Evolutionary conservation across 768 basidiomycete species (phyloP), one percentile per base, ranked within the genome.

Genomic region (Pleurotus salmoneostramineus): DNA sequence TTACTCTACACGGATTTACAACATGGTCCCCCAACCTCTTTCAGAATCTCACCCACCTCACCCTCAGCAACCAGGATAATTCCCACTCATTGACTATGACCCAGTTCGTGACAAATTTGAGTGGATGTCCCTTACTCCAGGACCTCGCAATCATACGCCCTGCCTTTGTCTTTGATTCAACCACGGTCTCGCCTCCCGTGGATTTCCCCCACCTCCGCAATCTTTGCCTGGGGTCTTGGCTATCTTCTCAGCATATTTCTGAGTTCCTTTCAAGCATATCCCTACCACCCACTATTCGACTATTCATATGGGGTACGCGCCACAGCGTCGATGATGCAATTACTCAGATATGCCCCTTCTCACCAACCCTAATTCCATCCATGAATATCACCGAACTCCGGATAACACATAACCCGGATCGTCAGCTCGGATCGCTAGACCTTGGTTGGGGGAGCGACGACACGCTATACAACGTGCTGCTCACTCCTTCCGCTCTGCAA

Each of bases 381-480:
- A 40, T 55, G 36, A 55, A 55, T 40, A 55, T 55, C 8, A 55
- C 52, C 35, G 37, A 55, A 6, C 52, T 55, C 27, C 52, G 52
- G 5, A 55, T 55, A 21, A 55, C 52, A n/a, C 52, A 55, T 17
- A 55, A 55, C 40, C 21, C 52, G 4, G 52, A 55, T 27, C 52
- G 52, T 8, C 52, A 55, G 10, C 52, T 55, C 5, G 52, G 52
- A 6, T 55, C 52, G 14, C 34, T 55, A 27, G 52, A 55, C 15
- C 52, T 55, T 17, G 52, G 52, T 21, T 55, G 52, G 52, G 52
- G 52, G 6, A 55, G 43, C 36, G 52, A 55, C 31, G 52, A 55
- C 36, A 42, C 36, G n/a, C 14, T 55, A 31, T 55, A 55, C 36
- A 55, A 55, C 40, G 40, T 55, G 21, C 42, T 55, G 11, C 52